Evolutionary conservation across 768 basidiomycete species (phyloP).

Genomic region (Naganishia friedmannii): DNA sequence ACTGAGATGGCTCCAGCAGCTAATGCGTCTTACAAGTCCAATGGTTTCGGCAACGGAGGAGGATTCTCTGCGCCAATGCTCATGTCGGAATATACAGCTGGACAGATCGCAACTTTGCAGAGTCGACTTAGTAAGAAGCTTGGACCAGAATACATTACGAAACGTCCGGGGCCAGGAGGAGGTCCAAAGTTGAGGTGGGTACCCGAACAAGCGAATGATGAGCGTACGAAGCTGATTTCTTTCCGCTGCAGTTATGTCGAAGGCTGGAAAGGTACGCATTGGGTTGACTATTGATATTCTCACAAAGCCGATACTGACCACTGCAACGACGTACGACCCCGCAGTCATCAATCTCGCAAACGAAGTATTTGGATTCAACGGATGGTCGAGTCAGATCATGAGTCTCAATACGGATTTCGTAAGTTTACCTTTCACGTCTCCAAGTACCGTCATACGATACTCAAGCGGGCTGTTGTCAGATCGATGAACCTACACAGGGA

Average conservation of each 20-base stretch:
- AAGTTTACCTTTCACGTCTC: conserved; percentile 18
- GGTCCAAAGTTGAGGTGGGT: conserved; percentile 31
- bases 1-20: conserved; percentile 17
- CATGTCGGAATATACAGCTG: conserved; percentile 64
- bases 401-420: conserved; percentile 61
- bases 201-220: neutral
- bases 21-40: conserved; percentile 17
- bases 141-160: conserved; percentile 89
- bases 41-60: conserved; percentile 19
- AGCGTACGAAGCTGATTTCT: neutral
- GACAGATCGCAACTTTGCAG: conserved; percentile 70
- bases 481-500: conserved; percentile 18
- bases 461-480: neutral
- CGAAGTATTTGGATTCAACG: conserved; percentile 97
- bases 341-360: conserved; percentile 90
- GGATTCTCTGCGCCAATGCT: conserved; percentile 48
- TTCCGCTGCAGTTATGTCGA: conserved; percentile 63
- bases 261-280: conserved; percentile 71
- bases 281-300: neutral
- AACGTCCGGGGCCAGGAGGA: conserved; percentile 76
- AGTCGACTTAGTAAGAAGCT: conserved; percentile 79
- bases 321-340: conserved; percentile 11
- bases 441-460: conserved; percentile 28
- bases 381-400: conserved; percentile 80
- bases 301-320: neutral